Conservation (phyloP, 2,329 filamentous ascomycete species). For the Colletotrichum orchidophilum region DNA sequence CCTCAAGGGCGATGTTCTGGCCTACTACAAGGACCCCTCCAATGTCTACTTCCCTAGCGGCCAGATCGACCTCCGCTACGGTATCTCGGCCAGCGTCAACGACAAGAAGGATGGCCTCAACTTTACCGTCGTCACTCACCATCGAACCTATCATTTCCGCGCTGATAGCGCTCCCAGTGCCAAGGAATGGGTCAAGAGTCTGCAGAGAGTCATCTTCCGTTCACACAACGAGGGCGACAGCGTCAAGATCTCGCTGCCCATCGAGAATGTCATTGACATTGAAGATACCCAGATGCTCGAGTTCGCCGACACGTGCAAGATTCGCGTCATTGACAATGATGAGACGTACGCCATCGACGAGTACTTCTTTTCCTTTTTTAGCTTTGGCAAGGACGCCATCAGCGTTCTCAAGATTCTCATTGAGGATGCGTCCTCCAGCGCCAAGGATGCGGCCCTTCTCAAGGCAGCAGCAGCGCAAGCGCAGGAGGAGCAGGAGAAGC, state of each 20-base stretch:
- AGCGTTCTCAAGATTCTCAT: slow-evolving; percentile 79
- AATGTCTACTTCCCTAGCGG: slow-evolving; percentile 92
- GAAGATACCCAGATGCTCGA: slow-evolving; percentile 92
- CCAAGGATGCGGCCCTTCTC: slow-evolving; percentile 14
- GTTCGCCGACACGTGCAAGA: slow-evolving; percentile 92
- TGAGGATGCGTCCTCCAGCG: slow-evolving; percentile 64
- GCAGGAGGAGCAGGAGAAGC: slow-evolving; percentile 14
- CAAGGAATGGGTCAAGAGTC: slow-evolving; percentile 94
- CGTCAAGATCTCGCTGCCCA: slow-evolving; percentile 92
- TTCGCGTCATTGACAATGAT: slow-evolving; percentile 91
- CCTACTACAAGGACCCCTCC: slow-evolving; percentile 85
- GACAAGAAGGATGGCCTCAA: slow-evolving; percentile 81
- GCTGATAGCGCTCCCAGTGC: slow-evolving; percentile 89
- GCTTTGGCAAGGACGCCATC: slow-evolving; percentile 83
- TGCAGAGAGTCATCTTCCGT: slow-evolving; percentile 94
- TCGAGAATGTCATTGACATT: slow-evolving; percentile 89
- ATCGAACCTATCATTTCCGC: slow-evolving; percentile 85
- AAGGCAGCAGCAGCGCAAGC: slow-evolving; percentile 13
- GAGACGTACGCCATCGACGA: slow-evolving; percentile 97
- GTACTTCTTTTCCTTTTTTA: slow-evolving; percentile 98
- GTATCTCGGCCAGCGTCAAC: slow-evolving; percentile 82
- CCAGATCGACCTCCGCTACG: slow-evolving; percentile 91
- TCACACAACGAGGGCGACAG: slow-evolving; percentile 97
- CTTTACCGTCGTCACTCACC: slow-evolving; percentile 84
- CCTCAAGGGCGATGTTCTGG: slow-evolving; percentile 89